Conservation (phyloP, 2,329 filamentous ascomycete genomes). For the Setomelanomma holmii region DNA sequence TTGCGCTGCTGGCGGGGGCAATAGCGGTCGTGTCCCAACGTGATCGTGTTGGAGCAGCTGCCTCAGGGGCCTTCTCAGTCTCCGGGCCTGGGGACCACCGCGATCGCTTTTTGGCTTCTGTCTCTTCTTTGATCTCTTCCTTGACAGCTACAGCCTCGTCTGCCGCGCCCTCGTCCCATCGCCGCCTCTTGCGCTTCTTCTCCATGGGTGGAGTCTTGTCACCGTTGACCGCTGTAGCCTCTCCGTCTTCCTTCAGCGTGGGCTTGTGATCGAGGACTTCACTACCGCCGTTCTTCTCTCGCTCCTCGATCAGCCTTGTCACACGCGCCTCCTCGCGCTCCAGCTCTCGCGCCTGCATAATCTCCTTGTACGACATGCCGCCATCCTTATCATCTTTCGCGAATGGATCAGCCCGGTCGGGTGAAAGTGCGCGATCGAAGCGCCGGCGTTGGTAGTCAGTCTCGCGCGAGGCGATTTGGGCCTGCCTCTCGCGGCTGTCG, state of each 20-base stretch:
- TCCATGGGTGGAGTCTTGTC: conserved; percentile 72
- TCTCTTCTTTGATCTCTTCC: conserved; percentile 24
- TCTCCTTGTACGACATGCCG: conserved; percentile 83
- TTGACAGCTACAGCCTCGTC: conserved; percentile 46
- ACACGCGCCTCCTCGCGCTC: conserved; percentile 94
- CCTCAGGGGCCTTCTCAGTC: conserved; percentile 63
- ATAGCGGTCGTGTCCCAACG: conserved; percentile 46
- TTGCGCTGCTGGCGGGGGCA: conserved; percentile 28
- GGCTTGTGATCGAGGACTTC: conserved; percentile 72
- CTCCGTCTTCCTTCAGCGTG: conserved; percentile 73
- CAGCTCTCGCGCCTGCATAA: conserved; percentile 89
- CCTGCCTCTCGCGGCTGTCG: conserved; percentile 84
- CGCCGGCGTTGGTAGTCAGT: conserved; percentile 97
- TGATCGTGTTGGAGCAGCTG: conserved; percentile 46
- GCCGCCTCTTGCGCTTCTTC: conserved; percentile 76
- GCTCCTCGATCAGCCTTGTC: conserved; percentile 78
- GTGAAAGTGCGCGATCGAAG: conserved; percentile 83
- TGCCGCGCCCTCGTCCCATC: conserved; percentile 80
- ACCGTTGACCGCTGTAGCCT: conserved; percentile 69
- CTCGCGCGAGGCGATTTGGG: conserved; percentile 89
- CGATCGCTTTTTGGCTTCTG: conserved; percentile 64
- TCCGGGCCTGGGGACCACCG: conserved; percentile 75
- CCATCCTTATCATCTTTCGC: conserved; percentile 76
- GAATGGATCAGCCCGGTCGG: conserved; percentile 85
- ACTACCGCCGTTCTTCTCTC: conserved; percentile 67